Conservation (phyloP, 108 stramenopile genomes). For the Aurantiochytrium sp. region DNA sequence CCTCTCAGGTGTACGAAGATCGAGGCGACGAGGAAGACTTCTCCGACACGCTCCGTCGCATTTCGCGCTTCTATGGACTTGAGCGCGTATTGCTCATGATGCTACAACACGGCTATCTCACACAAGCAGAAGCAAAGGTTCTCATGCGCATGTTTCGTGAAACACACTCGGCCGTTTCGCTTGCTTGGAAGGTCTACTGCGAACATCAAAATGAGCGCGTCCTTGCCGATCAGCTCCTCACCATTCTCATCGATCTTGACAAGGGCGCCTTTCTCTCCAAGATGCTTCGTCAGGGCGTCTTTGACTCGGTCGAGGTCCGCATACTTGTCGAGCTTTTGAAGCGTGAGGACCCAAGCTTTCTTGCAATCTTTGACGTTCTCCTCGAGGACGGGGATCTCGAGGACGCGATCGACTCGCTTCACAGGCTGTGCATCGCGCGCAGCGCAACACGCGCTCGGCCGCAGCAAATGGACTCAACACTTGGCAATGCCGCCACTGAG, state of each 20-base stretch:
- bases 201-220: neutral
- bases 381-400: neutral
- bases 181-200: neutral
- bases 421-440: neutral
- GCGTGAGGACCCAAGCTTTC: neutral
- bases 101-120: neutral
- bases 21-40: conserved; percentile 11
- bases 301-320: neutral
- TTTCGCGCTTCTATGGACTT: neutral
- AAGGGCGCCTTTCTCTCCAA: neutral
- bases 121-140: neutral
- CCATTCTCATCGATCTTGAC: neutral
- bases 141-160: neutral
- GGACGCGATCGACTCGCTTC: neutral
- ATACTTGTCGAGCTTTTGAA: neutral
- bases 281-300: neutral
- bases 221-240: conserved; percentile 8
- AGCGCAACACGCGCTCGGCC: neutral
- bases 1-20: conserved; percentile 3
- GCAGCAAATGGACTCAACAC: neutral
- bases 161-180: neutral
- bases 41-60: neutral
- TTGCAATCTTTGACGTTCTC: neutral
- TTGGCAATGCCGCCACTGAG: neutral
- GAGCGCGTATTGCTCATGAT: neutral